Conservation (phyloP, 495 filamentous ascomycete genomes). For the Daldinia caldariorum region DNA sequence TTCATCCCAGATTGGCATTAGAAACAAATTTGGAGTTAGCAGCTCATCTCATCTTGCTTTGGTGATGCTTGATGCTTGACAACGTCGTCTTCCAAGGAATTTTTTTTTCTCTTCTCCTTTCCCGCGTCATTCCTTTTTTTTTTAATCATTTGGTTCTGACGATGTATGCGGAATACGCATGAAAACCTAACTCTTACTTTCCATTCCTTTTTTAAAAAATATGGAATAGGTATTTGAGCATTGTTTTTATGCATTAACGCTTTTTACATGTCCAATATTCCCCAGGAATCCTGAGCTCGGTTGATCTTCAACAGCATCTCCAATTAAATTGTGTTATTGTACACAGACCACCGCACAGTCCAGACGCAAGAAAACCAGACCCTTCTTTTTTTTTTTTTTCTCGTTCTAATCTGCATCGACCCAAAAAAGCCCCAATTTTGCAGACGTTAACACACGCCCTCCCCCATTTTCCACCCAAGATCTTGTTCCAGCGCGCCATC, state of each 20-base stretch:
- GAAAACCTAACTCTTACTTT: slow-evolving; percentile 7
- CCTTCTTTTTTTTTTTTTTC: slow-evolving; percentile 28
- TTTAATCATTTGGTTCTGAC: background rate
- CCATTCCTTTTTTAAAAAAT: slow-evolving; percentile 27
- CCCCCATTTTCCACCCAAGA: slow-evolving; percentile 36
- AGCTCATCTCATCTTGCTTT: slow-evolving; percentile 26
- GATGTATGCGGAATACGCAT: background rate
- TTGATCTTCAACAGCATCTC: slow-evolving; percentile 29
- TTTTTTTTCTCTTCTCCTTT: background rate
- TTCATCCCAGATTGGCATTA: slow-evolving; percentile 16
- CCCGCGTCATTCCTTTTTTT: background rate
- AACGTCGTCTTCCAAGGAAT: slow-evolving; percentile 9
- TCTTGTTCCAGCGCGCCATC: slow-evolving; percentile 39
- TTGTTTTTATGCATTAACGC: slow-evolving; percentile 10
- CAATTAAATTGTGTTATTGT: background rate
- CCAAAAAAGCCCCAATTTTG: slow-evolving; percentile 30
- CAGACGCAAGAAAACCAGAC: slow-evolving; percentile 9
- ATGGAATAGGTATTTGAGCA: background rate
- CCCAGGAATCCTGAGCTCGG: slow-evolving; percentile 19
- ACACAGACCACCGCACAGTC: background rate
- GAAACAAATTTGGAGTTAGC: slow-evolving; percentile 37
- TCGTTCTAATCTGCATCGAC: slow-evolving; percentile 32
- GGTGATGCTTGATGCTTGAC: slow-evolving; percentile 24
- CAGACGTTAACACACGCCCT: slow-evolving; percentile 33
- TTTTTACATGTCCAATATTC: slow-evolving; percentile 22